These are phyloP conservation scores for Phyllosticta ampelicida DNA, from an alignment of 2,329 filamentous ascomycete species.

Conservation along the genomic window DNA sequence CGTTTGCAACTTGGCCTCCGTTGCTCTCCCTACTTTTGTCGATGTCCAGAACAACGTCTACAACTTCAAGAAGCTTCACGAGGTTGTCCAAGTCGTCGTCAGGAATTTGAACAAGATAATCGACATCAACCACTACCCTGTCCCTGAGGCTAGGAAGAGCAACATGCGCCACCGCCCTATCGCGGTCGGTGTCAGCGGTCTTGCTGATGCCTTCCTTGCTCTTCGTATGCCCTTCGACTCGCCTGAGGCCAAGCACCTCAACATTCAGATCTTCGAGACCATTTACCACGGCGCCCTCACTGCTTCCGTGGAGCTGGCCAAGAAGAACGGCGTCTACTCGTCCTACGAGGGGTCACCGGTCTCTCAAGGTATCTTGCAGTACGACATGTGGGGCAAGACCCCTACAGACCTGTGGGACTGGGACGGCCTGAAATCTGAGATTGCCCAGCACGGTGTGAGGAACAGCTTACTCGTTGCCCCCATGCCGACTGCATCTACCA, in stretches of 20 bases:
- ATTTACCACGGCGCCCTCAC: slow-evolving; percentile 96
- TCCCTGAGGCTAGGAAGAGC: slow-evolving; percentile 83
- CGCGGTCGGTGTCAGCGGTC: slow-evolving; percentile 91
- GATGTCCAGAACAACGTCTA: slow-evolving; percentile 76
- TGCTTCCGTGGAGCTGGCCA: slow-evolving; percentile 76
- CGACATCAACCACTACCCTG: slow-evolving; percentile 97
- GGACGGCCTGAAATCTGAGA: slow-evolving; percentile 76
- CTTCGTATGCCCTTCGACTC: slow-evolving; percentile 96
- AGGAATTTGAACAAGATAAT: slow-evolving; percentile 98
- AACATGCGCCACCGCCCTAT: slow-evolving; percentile 97
- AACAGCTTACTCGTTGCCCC: slow-evolving; percentile 93
- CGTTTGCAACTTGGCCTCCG: slow-evolving; percentile 93
- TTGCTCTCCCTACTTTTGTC: slow-evolving; percentile 84
- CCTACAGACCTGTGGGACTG: slow-evolving; percentile 96
- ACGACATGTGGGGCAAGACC: slow-evolving; percentile 96
- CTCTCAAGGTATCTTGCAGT: slow-evolving; percentile 92
- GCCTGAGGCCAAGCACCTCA: slow-evolving; percentile 81
- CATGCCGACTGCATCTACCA: slow-evolving; percentile 96
- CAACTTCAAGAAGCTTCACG: slow-evolving; percentile 94
- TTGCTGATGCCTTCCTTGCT: slow-evolving; percentile 95
- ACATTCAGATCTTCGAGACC: slow-evolving; percentile 98
- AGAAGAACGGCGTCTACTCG: slow-evolving; percentile 72
- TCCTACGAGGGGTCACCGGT: slow-evolving; percentile 90
- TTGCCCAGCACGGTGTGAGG: slow-evolving; percentile 84
- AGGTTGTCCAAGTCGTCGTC: slow-evolving; percentile 84